Base-by-base conservation (phyloP, 257 asterid species). In the Solanum pimpinellifolium region DNA sequence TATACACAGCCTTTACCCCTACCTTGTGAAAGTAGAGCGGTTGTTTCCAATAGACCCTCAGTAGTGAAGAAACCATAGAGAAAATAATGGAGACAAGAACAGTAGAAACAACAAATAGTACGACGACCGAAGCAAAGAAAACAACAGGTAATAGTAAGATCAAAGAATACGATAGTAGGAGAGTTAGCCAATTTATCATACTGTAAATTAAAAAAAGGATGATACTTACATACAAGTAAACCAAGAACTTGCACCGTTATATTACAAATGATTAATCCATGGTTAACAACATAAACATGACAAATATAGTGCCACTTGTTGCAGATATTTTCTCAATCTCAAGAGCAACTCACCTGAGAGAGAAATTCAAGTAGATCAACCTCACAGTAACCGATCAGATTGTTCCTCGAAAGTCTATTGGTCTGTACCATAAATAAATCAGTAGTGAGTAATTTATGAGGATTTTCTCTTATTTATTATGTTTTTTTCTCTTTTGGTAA, bases 321-420 rank as follows among this genome's bases (percentile, higher is more conserved):
- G 68, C 29, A 47, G 44, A 47, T 29, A 47, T 47, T 80, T 80
- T 65, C 37, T 49, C 29, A 33, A 87, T n/a, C 77, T 15, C 76
- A 25, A 80, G 41, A 83, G 59, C 82, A 83, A 42, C 95, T 94
- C 91, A 97, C 99, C 98, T 87, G 94, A 75, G 92, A 86, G 62
- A 97, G 96, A 88, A 92, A 95, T 89, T 97, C 98, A 89, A 93
- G 93, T 69, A 97, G 92, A 93, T 97, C 94, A 62, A 97, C 89
- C 93, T 97, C 99, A 90, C 99, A 96, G 83, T 88, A 92, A 82
- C 99, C 99, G 41, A 96, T 74, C 66, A 97, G 95, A 91, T 94
- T 96, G 96, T 92, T 97, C 91, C 93, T 95, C 74, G 95, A 93
- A 87, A 97, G 70, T 89, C 91, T 92, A 87, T 97, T 97, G 68